Evolutionary conservation across 2,329 filamentous ascomycete species (phyloP).

Genomic region (Dactylonectria macrodidyma): DNA sequence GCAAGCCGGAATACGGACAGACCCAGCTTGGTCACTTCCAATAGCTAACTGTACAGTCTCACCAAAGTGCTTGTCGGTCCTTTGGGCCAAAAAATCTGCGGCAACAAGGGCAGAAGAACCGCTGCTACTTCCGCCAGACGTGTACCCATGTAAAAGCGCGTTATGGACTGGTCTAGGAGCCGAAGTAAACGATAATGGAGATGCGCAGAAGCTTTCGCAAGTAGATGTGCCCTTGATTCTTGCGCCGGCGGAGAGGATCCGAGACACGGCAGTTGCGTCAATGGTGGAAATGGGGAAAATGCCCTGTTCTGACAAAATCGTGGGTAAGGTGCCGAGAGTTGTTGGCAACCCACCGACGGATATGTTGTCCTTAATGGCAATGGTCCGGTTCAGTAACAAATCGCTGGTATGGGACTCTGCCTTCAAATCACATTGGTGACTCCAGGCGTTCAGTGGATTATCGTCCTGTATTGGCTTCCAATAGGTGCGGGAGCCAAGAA

Average conservation of each 20-base stretch:
- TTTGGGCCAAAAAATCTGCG: constrained; percentile 26
- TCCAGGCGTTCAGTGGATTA: constrained; percentile 55
- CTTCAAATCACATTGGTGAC: constrained; percentile 48
- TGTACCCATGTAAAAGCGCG: constrained; percentile 44
- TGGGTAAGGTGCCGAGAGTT: constrained; percentile 39
- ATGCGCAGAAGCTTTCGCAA: constrained; percentile 51
- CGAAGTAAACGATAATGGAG: constrained; percentile 48
- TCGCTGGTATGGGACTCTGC: constrained; percentile 10
- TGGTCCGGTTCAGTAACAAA: constrained; percentile 34
- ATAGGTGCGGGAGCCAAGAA: constrained; percentile 36
- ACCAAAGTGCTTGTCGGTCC: constrained; percentile 10
- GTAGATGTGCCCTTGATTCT: constrained; percentile 46
- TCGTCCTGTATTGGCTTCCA: constrained; percentile 40
- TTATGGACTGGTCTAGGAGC: constrained; percentile 49
- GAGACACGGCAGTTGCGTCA: constrained; percentile 39
- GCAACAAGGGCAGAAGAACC: constrained; percentile 51
- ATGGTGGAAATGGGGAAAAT: constrained; percentile 41
- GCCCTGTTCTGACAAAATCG: constrained; percentile 22
- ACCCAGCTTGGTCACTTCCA: constrained; percentile 52
- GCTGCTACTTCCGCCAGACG: constrained; percentile 50
- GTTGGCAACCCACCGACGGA: constrained; percentile 47
- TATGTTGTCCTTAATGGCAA: constrained; percentile 51
- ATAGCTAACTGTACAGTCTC: constrained; percentile 46
- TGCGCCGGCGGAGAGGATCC: constrained; percentile 46
- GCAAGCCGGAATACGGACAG: constrained; percentile 50